A percentile compares a stretch with the other conserved stretches of the same genome.
These are phyloP conservation scores for Rhodofomes roseus DNA, from an alignment of 1,284 basidiomycete species.

Conservation along the genomic window DNA sequence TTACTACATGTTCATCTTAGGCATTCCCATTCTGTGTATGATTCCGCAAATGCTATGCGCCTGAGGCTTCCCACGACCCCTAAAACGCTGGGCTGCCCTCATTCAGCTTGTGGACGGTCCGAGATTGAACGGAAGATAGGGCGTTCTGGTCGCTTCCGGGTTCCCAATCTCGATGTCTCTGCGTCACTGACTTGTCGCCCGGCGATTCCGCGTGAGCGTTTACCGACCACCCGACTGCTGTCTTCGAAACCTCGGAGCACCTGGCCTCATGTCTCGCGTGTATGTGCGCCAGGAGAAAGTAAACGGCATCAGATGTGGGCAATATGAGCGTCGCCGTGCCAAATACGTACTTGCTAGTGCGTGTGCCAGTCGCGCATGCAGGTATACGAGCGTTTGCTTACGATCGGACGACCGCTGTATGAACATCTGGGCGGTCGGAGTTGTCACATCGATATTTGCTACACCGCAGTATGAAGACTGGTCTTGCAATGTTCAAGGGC, in stretches of 20 bases:
- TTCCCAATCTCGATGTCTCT: neutral
- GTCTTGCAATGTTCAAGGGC: neutral
- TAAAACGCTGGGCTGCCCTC: neutral
- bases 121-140: neutral
- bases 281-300: neutral
- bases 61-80: conserved; percentile 10
- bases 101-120: neutral
- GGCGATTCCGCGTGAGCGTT: neutral
- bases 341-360: neutral
- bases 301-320: neutral
- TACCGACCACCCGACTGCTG: neutral
- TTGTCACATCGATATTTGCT: neutral
- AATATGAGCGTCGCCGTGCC: neutral
- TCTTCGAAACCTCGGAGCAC: neutral
- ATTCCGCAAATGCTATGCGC: conserved; percentile 28
- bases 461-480: neutral
- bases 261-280: neutral
- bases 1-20: conserved; percentile 13
- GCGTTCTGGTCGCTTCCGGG: neutral
- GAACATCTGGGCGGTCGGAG: neutral
- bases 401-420: neutral
- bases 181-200: neutral
- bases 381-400: conserved; percentile 1
- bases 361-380: neutral
- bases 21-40: conserved; percentile 29